These are phyloP conservation scores for Juglanconis juglandina DNA, from an alignment of 2,329 filamentous ascomycete species.

Conservation along the genomic window DNA sequence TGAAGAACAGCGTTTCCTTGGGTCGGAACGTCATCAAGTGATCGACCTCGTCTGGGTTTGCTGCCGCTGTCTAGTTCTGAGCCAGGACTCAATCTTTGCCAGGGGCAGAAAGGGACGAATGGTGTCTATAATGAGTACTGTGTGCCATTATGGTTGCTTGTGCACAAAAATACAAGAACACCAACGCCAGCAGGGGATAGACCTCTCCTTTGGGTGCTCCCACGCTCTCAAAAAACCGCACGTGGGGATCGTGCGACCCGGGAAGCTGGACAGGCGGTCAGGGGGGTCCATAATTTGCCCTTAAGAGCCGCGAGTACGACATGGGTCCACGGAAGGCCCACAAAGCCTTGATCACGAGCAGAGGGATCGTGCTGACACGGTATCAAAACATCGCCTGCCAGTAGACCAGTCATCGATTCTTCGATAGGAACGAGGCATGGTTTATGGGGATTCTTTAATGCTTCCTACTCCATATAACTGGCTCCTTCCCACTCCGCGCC, in stretches of 20 bases:
- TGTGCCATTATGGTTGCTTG: not conserved
- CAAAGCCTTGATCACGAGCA: too few relatives aligned
- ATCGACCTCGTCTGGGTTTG: not conserved
- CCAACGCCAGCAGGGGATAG: not conserved
- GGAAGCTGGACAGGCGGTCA: slow-evolving; percentile 13
- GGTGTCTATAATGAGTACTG: not conserved
- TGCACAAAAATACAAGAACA: not conserved
- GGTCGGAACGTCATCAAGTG: not conserved
- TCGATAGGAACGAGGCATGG: too few relatives aligned
- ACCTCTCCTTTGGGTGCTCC: not conserved
- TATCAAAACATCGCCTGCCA: not conserved
- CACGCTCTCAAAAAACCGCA: not conserved
- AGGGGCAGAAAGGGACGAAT: not conserved
- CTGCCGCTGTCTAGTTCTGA: not conserved
- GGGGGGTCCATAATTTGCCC: not conserved
- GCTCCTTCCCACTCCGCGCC: too few relatives aligned
- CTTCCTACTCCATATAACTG: too few relatives aligned
- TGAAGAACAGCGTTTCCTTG: not conserved
- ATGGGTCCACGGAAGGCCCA: not conserved
- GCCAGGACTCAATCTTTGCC: not conserved
- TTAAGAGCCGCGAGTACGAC: not conserved
- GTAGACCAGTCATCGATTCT: too few relatives aligned
- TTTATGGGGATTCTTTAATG: too few relatives aligned
- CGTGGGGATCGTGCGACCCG: slow-evolving; percentile 6
- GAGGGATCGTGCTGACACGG: not conserved